These are phyloP conservation scores for Saururus chinensis DNA, from an alignment of 164 flowering plant genomes.

Conservation along the genomic window DNA sequence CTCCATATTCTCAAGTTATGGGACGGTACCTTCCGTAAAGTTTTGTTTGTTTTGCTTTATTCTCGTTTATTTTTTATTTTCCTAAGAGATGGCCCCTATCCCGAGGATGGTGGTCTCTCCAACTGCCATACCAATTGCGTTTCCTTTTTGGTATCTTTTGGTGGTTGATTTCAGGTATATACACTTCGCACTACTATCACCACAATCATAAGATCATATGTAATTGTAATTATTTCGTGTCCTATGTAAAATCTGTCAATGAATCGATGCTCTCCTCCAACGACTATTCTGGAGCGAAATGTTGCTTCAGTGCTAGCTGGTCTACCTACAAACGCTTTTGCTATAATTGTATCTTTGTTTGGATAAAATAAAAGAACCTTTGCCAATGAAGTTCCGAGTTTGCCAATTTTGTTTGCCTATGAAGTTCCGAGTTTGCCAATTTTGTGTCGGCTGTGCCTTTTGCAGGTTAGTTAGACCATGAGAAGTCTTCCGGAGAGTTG, in stretches of 20 bases:
- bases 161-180: neutral
- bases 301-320: neutral
- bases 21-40: conserved; percentile 25
- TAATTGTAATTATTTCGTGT: neutral
- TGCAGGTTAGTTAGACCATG: no score
- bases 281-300: neutral
- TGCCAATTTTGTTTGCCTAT: no score
- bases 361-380: no score
- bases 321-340: neutral
- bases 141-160: neutral
- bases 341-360: no score
- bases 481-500: no score
- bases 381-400: no score
- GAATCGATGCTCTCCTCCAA: neutral
- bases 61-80: conserved; percentile 1
- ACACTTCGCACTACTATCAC: no score
- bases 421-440: no score
- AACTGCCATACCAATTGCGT: neutral
- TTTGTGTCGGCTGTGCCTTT: no score
- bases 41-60: conserved; percentile 3
- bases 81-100: neutral
- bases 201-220: neutral
- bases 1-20: conserved; percentile 27
- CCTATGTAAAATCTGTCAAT: conserved; percentile 2
- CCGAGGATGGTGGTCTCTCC: neutral